phyloP scores from a whole-genome alignment of 495 filamentous ascomycete genomes.

The Xylaria castorea region DNA sequence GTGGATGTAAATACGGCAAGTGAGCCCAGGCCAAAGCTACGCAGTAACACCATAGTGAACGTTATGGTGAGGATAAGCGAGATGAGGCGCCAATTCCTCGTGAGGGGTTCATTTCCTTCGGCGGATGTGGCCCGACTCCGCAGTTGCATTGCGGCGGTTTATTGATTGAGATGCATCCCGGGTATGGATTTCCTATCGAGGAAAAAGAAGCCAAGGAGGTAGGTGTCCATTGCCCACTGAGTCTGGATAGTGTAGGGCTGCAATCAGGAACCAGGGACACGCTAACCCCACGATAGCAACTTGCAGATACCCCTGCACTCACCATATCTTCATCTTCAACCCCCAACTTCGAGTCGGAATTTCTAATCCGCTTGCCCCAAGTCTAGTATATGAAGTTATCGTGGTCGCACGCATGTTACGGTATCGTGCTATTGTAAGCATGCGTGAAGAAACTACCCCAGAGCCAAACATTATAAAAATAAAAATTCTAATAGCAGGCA shows the following conservation, averaged over 20 bases:
- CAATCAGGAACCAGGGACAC: not conserved
- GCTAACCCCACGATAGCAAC: conserved; percentile 7
- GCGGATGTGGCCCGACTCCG: conserved; percentile 10
- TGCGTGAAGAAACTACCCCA: not conserved
- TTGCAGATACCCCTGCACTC: conserved; percentile 4
- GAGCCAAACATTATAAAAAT: too few relatives aligned
- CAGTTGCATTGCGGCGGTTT: conserved; percentile 19
- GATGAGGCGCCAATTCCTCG: conserved; percentile 15
- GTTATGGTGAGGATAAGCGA: conserved; percentile 10
- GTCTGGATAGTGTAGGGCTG: conserved; percentile 13
- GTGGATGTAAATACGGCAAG: conserved; percentile 18
- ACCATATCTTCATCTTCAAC: not conserved
- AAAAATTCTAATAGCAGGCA: too few relatives aligned
- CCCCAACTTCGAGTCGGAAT: not conserved
- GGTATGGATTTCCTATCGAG: not conserved
- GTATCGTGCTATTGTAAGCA: not conserved
- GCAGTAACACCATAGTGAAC: conserved; percentile 14
- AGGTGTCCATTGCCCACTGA: not conserved
- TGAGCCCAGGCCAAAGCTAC: conserved; percentile 20
- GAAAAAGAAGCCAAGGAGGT: not conserved
- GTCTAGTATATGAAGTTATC: not conserved
- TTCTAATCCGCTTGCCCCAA: not conserved
- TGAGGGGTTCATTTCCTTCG: conserved; percentile 17
- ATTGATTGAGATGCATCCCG: not conserved
- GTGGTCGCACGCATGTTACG: not conserved